Evolutionary conservation across 192 early-diverging fungal genomes (phyloP), one percentile per base, ranked within the genome.

Genomic region (Entomortierella chlamydospora): DNA sequence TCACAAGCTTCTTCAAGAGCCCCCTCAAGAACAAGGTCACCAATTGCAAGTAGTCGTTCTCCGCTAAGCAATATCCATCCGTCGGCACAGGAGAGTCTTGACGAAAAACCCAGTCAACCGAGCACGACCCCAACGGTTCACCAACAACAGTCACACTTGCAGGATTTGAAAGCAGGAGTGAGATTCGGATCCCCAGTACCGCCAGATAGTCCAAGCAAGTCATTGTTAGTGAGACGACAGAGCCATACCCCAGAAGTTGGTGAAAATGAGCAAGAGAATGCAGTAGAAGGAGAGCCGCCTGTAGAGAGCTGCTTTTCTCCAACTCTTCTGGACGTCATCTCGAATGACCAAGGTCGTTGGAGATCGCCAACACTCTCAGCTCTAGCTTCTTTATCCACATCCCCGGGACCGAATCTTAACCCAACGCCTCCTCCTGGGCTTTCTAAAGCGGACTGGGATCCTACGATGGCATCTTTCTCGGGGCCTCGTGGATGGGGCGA

Each of bases 321-420:
- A 18, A 50, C 55, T 47, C 23, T 64, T 0, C 12, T 41, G 18
- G 31, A 56, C 5, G 25, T 30, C 5, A 51, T 72, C 18, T 39
- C 53, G 0, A 57, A 66, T n/a, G 76, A 79, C 1, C 68, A 79
- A 17, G 76, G 61, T 29, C 76, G 54, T 25, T 79, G 76, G 76
- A 68, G 64, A 51, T 79, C 68, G 4, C 76, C 76, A 8, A 70
- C 76, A 0, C 68, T 79, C 6, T 70, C 68, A 5, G 62, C 76
- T 0, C 37, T 70, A 8, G 68, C 59, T 10, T 79, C 15, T 51
- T 29, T 50, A 59, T 54, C 28, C 30, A 57, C 30, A 7, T 4
- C 55, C 55, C 9, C 55, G 13, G 20, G 7, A 30, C 7, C 31
- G 13, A 7, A 4, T 20, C 30, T 7, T 34, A 11, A 6, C 31